These are phyloP conservation scores for Priceomyces haplophilus DNA, from an alignment of 805 yeast genomes.

Conservation along the genomic window DNA sequence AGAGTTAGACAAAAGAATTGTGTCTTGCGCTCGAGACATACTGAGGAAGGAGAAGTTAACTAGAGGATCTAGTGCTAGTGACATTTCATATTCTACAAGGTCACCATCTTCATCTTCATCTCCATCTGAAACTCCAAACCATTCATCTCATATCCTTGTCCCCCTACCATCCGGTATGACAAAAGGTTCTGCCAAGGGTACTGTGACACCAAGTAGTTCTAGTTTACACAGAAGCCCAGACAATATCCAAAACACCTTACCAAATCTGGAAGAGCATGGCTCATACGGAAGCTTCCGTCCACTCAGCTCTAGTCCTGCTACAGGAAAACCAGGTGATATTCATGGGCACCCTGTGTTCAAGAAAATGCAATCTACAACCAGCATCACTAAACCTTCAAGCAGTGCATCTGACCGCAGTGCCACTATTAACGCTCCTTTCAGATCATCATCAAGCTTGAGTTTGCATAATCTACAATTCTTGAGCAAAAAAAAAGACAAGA, in stretches of 20 bases:
- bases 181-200: conserved; percentile 2
- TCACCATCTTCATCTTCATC: conserved; percentile 7
- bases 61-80: conserved; percentile 25
- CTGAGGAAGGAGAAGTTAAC: conserved; percentile 16
- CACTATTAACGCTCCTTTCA: conserved; percentile 14
- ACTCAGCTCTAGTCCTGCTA: not conserved
- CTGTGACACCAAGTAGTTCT: not conserved
- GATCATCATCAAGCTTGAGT: conserved; percentile 22
- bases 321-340: not conserved
- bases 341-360: not conserved
- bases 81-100: conserved; percentile 14
- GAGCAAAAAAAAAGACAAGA: conserved; percentile 28
- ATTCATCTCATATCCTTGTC: not conserved
- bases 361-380: conserved; percentile 8
- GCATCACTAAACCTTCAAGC: conserved; percentile 24
- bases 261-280: not conserved
- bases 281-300: not conserved
- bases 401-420: conserved; percentile 32
- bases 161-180: conserved; percentile 3
- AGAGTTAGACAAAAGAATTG: conserved; percentile 29
- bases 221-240: not conserved
- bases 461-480: conserved; percentile 30
- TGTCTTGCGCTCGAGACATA: conserved; percentile 7
- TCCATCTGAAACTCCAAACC: conserved; percentile 1
- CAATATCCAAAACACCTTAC: not conserved